Base-by-base conservation (phyloP, 306 rosid species). In the Casuarina cunninghamiana region DNA sequence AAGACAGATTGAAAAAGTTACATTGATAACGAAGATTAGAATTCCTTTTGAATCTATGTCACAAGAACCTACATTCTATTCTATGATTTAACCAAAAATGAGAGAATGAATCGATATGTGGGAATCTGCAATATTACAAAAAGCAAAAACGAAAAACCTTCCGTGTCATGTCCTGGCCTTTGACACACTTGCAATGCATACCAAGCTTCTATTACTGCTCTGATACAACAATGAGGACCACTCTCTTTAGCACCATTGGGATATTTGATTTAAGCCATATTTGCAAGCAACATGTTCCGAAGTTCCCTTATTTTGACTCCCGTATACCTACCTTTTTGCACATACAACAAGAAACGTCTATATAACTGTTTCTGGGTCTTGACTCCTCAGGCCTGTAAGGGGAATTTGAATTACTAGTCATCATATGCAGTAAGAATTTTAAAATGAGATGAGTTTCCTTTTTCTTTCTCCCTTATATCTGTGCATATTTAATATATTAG, bases 361-460 rank as follows among this genome's bases (percentile, higher is more conserved):
- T 72, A 77, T 49, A 79, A 80, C 72, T 86, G 77, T 50, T 50
- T 62, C 74, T 67, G 43, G 79, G 75, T 83, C 78, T 65, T 80
- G 65, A 83, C 50, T 57, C 69, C 53, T 90, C 81, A 83, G 46
- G 77, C 91, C 97, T 91, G 83, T 37, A 77, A 78, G 10, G 72
- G 74, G 75, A 69, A 66, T 51, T 41, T 54, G 69, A 26, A 21
- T 68, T 32, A 74, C 11, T 26, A 69, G 76, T 84, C 49, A 66
- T 54, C 53, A 75, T 54, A 32, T 53, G 66, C 3, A 46, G 44
- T 38, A 58, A 19, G 63, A 37, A 78, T 41, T 75, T 6, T 5
- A 5, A 68, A 57, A n/a, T 8, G 45, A 48, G 53, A 41, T 71
- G 53, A 12, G 3, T 11, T 26, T 9, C 2, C 21, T 9, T 57